phyloP scores from a whole-genome alignment of 345 rosid genomes.

The Brassica carinata region DNA sequence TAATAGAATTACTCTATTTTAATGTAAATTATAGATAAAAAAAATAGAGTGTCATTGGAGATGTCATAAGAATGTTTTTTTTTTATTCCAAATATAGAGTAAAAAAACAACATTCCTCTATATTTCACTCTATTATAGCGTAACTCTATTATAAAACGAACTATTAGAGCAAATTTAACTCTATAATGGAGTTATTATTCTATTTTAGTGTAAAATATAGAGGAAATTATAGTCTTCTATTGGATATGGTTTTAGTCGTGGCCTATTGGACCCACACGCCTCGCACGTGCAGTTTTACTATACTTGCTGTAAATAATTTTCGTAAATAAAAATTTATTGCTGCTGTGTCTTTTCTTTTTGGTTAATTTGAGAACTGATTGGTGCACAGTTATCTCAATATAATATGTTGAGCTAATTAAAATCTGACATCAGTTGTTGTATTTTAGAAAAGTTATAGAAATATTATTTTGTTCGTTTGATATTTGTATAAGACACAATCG shows the following conservation, averaged over 20 bases:
- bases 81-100: no score
- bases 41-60: no score
- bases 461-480: background rate
- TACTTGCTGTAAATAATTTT: background rate
- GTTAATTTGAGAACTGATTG: background rate
- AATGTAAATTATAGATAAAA: no score
- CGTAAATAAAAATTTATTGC: background rate
- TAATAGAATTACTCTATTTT: no score
- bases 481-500: background rate
- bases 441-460: background rate
- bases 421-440: background rate
- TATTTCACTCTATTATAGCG: no score
- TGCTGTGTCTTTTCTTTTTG: background rate
- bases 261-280: constrained; percentile 37
- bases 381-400: background rate
- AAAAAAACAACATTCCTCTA: no score
- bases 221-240: no score
- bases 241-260: constrained; percentile 5
- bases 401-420: background rate
- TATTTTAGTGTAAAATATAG: no score
- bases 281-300: constrained; percentile 32
- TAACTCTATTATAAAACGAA: no score
- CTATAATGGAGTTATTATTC: no score
- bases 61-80: no score
- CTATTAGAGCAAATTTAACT: no score